Evolutionary conservation across 371 early-diverging fungal species (phyloP), one percentile per base, ranked within the genome.

Genomic region (Mucor plumbeus): DNA sequence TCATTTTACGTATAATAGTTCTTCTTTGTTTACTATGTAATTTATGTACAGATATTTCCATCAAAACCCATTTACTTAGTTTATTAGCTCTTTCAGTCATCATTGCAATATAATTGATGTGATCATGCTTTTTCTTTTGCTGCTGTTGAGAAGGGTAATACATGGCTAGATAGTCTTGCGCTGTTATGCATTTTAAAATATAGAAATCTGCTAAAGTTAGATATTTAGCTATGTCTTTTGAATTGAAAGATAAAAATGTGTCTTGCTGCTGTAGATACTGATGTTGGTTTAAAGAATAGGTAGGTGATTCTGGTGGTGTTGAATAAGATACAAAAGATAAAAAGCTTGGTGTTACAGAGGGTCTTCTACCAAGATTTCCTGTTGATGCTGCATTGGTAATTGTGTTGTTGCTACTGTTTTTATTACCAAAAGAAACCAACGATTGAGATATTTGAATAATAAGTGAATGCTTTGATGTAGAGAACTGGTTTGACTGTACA

Each of bases 141-240:
- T 62, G 21, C 35, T 48, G 38, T 47, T 62, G 2, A 26, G 21
- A 53, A 7, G 63, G 33, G 40, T 63, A 39, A 2, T 69, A 61
- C n/a, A 68, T 63, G n/a, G 55, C 57, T 38, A 83, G 38, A 54
- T 76, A 79, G 33, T 83, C 83, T 55, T 77, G 70, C 1, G 69
- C 58, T 4, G 79, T 79, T 17, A 80, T 79, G 31, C 79, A 79
- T 41, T 83, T 80, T 10, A 83, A 55, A 0, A 74, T 60, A 47
- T 74, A 73, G 48, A 80, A 83, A 56, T 83, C 83, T 9, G 76
- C 81, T 11, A 83, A 53, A 1, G 83, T 83, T 47, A 83, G 54
- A 54, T 76, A 77, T 17, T 68, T 68, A 6, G 83, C 81, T 48
- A 80, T 61, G 10, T 80, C 76, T 43, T 68, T 68, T 31, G 75